Conservation (phyloP, 2,329 filamentous ascomycete species). For the Alternaria sp. region DNA sequence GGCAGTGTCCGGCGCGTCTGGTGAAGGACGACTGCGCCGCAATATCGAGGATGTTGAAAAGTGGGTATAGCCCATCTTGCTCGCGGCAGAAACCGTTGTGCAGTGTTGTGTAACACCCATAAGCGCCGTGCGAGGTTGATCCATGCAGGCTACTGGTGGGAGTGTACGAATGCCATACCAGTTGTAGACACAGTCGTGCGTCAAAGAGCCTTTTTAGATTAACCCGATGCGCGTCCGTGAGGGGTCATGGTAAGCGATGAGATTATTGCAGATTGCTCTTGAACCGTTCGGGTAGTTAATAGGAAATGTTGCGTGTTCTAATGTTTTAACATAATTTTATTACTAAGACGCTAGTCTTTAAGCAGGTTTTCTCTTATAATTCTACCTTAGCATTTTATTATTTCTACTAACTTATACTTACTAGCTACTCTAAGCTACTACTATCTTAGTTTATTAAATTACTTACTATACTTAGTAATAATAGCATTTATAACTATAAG, state of each 20-base stretch:
- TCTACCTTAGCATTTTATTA: no score
- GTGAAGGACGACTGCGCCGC: slow-evolving; percentile 9
- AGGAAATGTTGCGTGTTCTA: background rate
- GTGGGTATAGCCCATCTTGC: slow-evolving; percentile 10
- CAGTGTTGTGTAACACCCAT: slow-evolving; percentile 10
- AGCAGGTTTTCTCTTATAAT: no score
- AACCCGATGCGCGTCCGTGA: slow-evolving; percentile 8
- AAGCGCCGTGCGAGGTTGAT: slow-evolving; percentile 13
- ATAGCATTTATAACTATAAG: no score
- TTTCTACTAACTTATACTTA: no score
- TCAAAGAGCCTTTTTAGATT: slow-evolving; percentile 5
- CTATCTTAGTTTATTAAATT: no score
- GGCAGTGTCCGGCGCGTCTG: background rate
- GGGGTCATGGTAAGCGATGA: slow-evolving; percentile 11
- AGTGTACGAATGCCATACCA: background rate
- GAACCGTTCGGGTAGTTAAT: slow-evolving; percentile 2
- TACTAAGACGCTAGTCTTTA: no score
- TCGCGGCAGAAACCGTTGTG: slow-evolving; percentile 7
- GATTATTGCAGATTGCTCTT: slow-evolving; percentile 3
- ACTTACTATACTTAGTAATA: no score
- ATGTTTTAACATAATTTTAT: no score
- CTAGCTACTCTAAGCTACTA: no score
- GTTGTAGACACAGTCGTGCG: slow-evolving; percentile 4
- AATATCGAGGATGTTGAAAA: slow-evolving; percentile 8
- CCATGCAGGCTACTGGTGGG: slow-evolving; percentile 7